A percentile compares a stretch with the other conserved stretches of the same genome.
These are phyloP conservation scores for Cyclanthera cordifolia DNA, from an alignment of 306 rosid genomes.

Conservation along the genomic window DNA sequence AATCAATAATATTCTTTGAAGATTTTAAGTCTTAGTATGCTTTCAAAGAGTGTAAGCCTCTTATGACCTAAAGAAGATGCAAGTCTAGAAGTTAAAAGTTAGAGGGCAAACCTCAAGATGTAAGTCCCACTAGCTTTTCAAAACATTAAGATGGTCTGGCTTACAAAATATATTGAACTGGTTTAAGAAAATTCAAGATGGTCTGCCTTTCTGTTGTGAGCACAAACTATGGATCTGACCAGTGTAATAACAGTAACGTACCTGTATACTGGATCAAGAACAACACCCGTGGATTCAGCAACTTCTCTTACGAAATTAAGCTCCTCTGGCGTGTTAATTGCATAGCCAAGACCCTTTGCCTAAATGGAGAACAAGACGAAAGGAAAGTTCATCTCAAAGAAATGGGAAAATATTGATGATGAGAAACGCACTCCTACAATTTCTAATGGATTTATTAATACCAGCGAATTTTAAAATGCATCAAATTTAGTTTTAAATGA, in stretches of 20 bases:
- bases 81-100: neutral
- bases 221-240: neutral
- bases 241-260: constrained; percentile 12
- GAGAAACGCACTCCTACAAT: neutral
- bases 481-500: neutral
- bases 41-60: neutral
- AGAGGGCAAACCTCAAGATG: neutral
- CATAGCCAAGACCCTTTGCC: constrained; percentile 95
- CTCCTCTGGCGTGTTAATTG: constrained; percentile 76
- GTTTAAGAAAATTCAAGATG: neutral
- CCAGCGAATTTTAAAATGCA: no score
- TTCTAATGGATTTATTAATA: neutral
- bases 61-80: neutral
- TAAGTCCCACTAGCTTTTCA: neutral
- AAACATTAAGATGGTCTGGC: neutral
- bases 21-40: neutral
- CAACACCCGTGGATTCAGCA: constrained; percentile 68
- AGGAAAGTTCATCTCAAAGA: neutral
- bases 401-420: neutral
- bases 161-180: neutral
- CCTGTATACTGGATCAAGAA: constrained; percentile 96
- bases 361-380: constrained; percentile 18
- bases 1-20: neutral
- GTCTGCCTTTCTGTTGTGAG: neutral
- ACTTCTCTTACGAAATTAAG: constrained; percentile 60